Evolutionary conservation across 257 asterid genomes (phyloP), one percentile per base, ranked within the genome.

Genomic region (Gentiana macrophylla): DNA sequence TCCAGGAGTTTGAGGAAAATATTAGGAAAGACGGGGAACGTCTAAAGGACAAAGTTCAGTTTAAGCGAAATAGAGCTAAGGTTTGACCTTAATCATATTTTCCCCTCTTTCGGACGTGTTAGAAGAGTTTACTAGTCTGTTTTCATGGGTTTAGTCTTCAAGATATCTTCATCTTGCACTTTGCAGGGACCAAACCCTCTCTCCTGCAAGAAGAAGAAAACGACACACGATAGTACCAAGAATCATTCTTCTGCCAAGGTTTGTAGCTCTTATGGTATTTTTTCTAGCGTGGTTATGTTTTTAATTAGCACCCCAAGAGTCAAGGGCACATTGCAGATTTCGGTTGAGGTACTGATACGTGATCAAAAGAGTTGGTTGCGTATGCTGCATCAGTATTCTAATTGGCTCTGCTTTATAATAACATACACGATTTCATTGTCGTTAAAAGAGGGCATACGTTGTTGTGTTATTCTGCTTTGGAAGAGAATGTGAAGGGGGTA

Each of bases 181-280:
- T 64, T 64, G 60, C 77, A 91, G 96, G 95, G 92, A 61, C 96
- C 96, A 12, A 84, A 86, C 59, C 98, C 98, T 36, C 90, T 91
- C 33, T 87, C 95, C 1, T 82, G 94, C 78, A 84, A 72, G 74
- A 83, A 79, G 86, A 84, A 80, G 86, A 84, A 80, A 63, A 79
- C 79, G 80, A 67, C 1, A 10, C 67, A 49, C 47, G 75, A 44
- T 41, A 60, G 59, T 57, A 50, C 66, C 55, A 62, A 70, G 52
- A 44, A 12, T 65, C 57, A 69, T 59, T 63, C 79, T 63, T 63
- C 77, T 15, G 75, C 34, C 56, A 76, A 84, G 96, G 98, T 86
- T 49, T 36, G 70, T 41, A 24, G 49, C 43, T n/a, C 56, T 57
- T 62, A 41, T 33, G 4, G 13, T 52, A 12, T 36, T 46, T 15